Conservation (phyloP, 176 grass and related monocot genomes). For the Hsuehochloa calcarea region DNA sequence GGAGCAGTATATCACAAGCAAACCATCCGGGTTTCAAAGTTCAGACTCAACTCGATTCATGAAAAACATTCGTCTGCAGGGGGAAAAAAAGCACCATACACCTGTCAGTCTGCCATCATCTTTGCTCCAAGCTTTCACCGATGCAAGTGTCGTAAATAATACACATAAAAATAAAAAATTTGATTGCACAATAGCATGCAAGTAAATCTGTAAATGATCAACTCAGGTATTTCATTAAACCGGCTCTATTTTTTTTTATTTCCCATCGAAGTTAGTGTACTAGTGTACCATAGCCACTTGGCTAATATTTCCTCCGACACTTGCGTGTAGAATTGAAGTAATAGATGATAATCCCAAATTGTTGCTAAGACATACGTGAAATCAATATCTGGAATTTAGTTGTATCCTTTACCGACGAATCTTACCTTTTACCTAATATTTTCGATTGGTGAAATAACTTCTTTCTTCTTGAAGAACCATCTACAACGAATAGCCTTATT, state of each 20-base stretch:
- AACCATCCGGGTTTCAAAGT: background rate
- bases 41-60: background rate
- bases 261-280: background rate
- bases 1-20: background rate
- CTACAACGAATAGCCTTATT: too few species aligned
- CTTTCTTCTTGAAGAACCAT: too few species aligned
- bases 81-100: background rate
- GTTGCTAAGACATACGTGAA: too few species aligned
- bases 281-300: background rate
- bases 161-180: too few species aligned
- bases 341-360: slow-evolving; percentile 6
- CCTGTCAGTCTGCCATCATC: background rate
- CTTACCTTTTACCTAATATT: too few species aligned
- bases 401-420: too few species aligned
- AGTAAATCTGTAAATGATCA: background rate
- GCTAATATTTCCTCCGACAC: background rate
- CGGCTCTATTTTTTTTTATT: background rate
- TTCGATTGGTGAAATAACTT: too few species aligned
- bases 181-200: too few species aligned
- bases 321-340: background rate
- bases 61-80: background rate
- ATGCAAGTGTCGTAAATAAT: too few species aligned
- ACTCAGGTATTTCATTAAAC: background rate
- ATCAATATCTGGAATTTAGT: too few species aligned
- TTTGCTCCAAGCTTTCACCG: background rate